Conservation (phyloP, 306 rosid genomes). For the Quercus parvula region DNA sequence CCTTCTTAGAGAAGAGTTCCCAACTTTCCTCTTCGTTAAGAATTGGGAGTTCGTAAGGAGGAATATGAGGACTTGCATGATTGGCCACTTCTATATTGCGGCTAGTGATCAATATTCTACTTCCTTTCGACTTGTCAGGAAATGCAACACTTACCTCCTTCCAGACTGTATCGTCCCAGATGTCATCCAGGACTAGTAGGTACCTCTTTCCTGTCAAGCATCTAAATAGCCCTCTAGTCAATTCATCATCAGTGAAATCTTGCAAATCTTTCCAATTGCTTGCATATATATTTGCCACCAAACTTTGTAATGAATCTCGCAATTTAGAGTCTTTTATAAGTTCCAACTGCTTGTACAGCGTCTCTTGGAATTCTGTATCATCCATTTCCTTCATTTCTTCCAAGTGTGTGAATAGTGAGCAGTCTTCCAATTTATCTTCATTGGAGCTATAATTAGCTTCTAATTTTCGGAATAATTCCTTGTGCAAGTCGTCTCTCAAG, state of each 20-base stretch:
- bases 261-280: too few species aligned
- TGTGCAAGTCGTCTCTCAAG: neutral
- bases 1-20: slow-evolving; percentile 17
- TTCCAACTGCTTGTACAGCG: too few species aligned
- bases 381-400: too few species aligned
- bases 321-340: too few species aligned
- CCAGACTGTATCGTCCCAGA: neutral
- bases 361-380: too few species aligned
- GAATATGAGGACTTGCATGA: neutral
- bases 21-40: slow-evolving; percentile 23
- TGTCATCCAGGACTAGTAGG: neutral
- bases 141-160: neutral
- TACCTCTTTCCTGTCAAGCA: neutral
- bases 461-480: too few species aligned
- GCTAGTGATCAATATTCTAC: neutral
- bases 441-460: too few species aligned
- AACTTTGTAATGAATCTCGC: fast-evolving
- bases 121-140: neutral
- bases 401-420: too few species aligned
- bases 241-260: too few species aligned
- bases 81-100: too few species aligned
- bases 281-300: too few species aligned
- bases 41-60: neutral
- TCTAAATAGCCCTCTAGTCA: neutral
- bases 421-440: too few species aligned